Conservation (phyloP, 2,329 filamentous ascomycete species). For the Zalaria obscura region DNA sequence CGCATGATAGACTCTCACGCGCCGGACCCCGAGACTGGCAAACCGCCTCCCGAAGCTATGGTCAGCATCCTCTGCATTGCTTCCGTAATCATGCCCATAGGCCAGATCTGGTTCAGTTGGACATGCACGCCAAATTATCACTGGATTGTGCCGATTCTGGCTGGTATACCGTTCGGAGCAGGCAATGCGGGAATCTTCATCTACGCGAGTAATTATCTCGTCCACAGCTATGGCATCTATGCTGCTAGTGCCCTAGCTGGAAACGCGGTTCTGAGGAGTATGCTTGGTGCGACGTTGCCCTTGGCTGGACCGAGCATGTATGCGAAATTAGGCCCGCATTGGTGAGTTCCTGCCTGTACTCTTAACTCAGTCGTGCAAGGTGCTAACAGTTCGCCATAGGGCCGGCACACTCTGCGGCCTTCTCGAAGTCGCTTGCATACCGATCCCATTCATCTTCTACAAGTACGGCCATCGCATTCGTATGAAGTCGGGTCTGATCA, state of each 20-base stretch:
- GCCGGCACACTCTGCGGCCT: conserved; percentile 62
- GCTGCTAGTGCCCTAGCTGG: conserved; percentile 68
- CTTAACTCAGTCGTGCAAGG: no score
- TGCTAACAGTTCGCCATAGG: no score
- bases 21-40: conserved; percentile 60
- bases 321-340: conserved; percentile 52
- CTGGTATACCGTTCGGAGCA: conserved; percentile 64
- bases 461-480: conserved; percentile 43
- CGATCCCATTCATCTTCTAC: conserved; percentile 71
- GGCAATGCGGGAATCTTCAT: conserved; percentile 72
- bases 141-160: conserved; percentile 67
- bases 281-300: conserved; percentile 66
- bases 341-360: conserved; percentile 24
- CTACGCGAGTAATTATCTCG: conserved; percentile 68
- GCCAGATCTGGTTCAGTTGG: conserved; percentile 80
- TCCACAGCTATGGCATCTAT: conserved; percentile 66
- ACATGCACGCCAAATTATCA: conserved; percentile 72
- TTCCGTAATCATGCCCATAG: conserved; percentile 57
- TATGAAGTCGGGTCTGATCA: conserved; percentile 39
- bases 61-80: conserved; percentile 69
- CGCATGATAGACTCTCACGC: conserved; percentile 64
- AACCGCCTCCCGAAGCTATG: conserved; percentile 62
- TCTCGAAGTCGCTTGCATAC: conserved; percentile 59
- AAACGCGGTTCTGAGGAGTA: conserved; percentile 58
- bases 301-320: conserved; percentile 66